Evolutionary conservation across 352 stramenopile genomes (phyloP).

Genomic region (Globisporangium orthogonon): DNA sequence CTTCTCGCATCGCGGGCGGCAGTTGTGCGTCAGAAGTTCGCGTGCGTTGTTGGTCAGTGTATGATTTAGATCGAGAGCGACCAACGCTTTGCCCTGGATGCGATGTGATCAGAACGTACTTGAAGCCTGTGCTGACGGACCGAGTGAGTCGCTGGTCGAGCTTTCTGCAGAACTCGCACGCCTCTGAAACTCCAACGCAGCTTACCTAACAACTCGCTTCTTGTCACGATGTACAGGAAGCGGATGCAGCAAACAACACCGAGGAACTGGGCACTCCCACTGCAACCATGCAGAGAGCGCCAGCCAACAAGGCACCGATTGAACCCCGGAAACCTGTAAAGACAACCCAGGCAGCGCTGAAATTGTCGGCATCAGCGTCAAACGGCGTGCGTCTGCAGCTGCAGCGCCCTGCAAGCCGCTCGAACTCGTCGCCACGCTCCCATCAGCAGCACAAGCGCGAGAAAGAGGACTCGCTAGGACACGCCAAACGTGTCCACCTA

Average conservation of each 20-base stretch:
- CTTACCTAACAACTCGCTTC: too few species aligned
- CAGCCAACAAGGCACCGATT: not conserved
- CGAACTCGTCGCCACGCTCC: conserved; percentile 1
- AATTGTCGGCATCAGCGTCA: conserved; percentile 1
- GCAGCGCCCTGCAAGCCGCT: conserved; percentile 5
- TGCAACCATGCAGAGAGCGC: not conserved
- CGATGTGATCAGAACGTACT: conserved; percentile 25
- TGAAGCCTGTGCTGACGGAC: conserved; percentile 42
- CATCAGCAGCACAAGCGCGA: not conserved
- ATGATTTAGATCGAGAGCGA: not conserved
- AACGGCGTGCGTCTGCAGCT: not conserved
- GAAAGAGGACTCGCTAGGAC: not conserved
- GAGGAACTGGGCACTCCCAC: not conserved
- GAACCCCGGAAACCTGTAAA: not conserved
- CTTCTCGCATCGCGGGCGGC: conserved; percentile 44
- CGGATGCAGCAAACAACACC: not conserved
- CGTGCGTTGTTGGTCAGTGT: too few species aligned
- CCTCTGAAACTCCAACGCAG: too few species aligned
- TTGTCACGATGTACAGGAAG: not conserved
- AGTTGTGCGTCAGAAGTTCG: conserved; percentile 28
- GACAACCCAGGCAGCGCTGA: not conserved
- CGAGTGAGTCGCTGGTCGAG: conserved; percentile 17
- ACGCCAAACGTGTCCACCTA: not conserved
- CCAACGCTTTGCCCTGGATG: conserved; percentile 3
- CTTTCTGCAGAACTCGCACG: not conserved